Evolutionary conservation across 768 basidiomycete genomes (phyloP).

Genomic region (Kwoniella europaea): DNA sequence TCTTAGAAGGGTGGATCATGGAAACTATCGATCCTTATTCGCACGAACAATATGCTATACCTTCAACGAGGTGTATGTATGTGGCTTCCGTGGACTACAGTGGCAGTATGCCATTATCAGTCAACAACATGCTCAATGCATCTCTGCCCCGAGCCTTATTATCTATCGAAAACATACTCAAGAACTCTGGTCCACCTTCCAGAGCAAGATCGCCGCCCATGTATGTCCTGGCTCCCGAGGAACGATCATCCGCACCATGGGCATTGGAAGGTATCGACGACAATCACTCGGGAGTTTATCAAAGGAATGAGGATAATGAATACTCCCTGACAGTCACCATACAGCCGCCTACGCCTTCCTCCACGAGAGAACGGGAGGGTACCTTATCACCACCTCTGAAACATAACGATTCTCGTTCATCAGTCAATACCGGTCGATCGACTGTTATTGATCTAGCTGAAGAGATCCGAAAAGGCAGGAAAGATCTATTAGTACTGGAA

Average conservation of each 20-base stretch:
- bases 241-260: slow-evolving; percentile 45
- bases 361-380: slow-evolving; percentile 21
- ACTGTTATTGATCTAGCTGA: slow-evolving; percentile 60
- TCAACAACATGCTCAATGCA: slow-evolving; percentile 84
- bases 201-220: slow-evolving; percentile 71
- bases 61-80: slow-evolving; percentile 84
- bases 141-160: slow-evolving; percentile 74
- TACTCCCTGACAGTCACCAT: slow-evolving; percentile 46
- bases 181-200: slow-evolving; percentile 69
- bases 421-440: slow-evolving; percentile 54
- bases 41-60: slow-evolving; percentile 89
- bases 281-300: slow-evolving; percentile 34
- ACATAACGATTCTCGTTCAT: slow-evolving; percentile 58
- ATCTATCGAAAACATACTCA: slow-evolving; percentile 74
- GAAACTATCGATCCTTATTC: slow-evolving; percentile 97
- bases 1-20: slow-evolving; percentile 92
- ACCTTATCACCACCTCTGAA: slow-evolving; percentile 36
- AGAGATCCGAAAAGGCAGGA: slow-evolving; percentile 58
- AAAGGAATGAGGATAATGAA: slow-evolving; percentile 39
- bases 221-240: slow-evolving; percentile 58
- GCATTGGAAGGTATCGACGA: slow-evolving; percentile 43
- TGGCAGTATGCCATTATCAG: slow-evolving; percentile 79
- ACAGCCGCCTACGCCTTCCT: slow-evolving; percentile 26
- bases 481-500: slow-evolving; percentile 78
- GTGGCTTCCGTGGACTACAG: slow-evolving; percentile 84